A percentile compares a stretch with the other conserved stretches of the same genome.
These are phyloP conservation scores for Pharus latifolius DNA, from an alignment of 176 grass and related monocot genomes.

Conservation along the genomic window DNA sequence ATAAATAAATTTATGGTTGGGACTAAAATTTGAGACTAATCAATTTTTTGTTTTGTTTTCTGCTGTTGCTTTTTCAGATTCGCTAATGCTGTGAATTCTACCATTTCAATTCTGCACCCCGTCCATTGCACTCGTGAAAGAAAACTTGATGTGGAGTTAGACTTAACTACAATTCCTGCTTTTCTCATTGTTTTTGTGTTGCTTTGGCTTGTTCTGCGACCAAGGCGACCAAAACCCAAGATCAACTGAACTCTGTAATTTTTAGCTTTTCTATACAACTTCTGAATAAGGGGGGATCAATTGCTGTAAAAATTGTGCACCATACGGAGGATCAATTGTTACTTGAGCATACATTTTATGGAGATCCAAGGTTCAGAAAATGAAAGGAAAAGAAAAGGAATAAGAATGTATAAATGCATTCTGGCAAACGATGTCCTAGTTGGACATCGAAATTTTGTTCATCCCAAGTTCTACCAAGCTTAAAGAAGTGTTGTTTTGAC, in stretches of 20 bases:
- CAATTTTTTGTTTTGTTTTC: not conserved
- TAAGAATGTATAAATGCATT: no score
- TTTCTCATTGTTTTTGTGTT: slow-evolving; percentile 73
- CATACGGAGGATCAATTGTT: not conserved
- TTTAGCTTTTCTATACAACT: not conserved
- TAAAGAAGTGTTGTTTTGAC: no score
- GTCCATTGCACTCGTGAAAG: slow-evolving; percentile 72
- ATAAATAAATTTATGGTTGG: not conserved
- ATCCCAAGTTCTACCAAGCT: no score
- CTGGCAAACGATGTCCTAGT: no score
- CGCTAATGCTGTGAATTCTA: slow-evolving; percentile 63
- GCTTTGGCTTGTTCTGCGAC: slow-evolving; percentile 85
- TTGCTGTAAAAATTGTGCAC: slow-evolving; percentile 17
- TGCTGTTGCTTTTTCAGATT: slow-evolving; percentile 48
- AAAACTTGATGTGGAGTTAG: slow-evolving; percentile 69
- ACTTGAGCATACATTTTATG: not conserved
- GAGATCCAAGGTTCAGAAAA: no score
- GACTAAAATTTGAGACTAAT: not conserved
- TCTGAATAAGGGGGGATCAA: not conserved
- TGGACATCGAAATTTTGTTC: no score
- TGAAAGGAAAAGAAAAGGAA: no score
- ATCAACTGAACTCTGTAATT: slow-evolving; percentile 51
- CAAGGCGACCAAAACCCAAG: slow-evolving; percentile 84
- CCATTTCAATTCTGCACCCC: slow-evolving; percentile 64
- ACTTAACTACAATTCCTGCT: slow-evolving; percentile 76